Evolutionary conservation across 371 early-diverging fungal species (phyloP).

Genomic region (Saksenaea oblongispora): DNA sequence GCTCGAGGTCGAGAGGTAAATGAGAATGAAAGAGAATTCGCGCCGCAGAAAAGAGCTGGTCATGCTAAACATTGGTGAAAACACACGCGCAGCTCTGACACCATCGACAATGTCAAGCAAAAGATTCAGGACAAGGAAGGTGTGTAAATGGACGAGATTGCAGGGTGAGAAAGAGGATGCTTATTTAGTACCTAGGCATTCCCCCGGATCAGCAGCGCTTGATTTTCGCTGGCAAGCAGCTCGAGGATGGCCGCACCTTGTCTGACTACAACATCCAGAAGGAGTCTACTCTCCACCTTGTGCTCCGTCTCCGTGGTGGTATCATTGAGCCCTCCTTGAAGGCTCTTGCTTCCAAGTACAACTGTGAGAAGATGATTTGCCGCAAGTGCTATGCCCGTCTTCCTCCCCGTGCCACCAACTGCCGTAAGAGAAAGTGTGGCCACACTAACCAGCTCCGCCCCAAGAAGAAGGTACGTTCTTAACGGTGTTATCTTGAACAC

Average conservation of each 20-base stretch:
- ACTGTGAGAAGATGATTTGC: slow-evolving; percentile 98
- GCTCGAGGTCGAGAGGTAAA: slow-evolving; percentile 76
- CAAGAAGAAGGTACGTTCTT: slow-evolving; percentile 77
- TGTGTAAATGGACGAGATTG: background rate
- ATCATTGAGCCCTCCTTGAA: slow-evolving; percentile 93
- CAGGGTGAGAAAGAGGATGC: background rate
- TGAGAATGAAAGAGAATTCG: background rate
- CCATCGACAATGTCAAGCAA: slow-evolving; percentile 83
- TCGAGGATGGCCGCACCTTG: slow-evolving; percentile 91
- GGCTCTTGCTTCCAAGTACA: slow-evolving; percentile 94
- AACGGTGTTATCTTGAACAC: background rate
- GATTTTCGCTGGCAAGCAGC: slow-evolving; percentile 99
- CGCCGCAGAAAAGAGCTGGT: background rate
- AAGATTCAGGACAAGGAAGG: slow-evolving; percentile 29
- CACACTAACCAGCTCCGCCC: slow-evolving; percentile 96
- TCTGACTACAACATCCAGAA: slow-evolving; percentile 84
- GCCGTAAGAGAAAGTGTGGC: slow-evolving; percentile 99
- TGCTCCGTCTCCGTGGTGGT: slow-evolving; percentile 92
- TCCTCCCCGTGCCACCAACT: slow-evolving; percentile 97
- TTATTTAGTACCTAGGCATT: slow-evolving; percentile 57
- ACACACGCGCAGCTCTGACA: slow-evolving; percentile 49
- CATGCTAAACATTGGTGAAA: background rate
- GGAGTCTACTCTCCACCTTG: slow-evolving; percentile 96
- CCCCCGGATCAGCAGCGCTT: slow-evolving; percentile 99
- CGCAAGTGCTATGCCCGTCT: slow-evolving; percentile 98